Evolutionary conservation across 345 rosid genomes (phyloP).

Genomic region (Gossypium rotundifolium): DNA sequence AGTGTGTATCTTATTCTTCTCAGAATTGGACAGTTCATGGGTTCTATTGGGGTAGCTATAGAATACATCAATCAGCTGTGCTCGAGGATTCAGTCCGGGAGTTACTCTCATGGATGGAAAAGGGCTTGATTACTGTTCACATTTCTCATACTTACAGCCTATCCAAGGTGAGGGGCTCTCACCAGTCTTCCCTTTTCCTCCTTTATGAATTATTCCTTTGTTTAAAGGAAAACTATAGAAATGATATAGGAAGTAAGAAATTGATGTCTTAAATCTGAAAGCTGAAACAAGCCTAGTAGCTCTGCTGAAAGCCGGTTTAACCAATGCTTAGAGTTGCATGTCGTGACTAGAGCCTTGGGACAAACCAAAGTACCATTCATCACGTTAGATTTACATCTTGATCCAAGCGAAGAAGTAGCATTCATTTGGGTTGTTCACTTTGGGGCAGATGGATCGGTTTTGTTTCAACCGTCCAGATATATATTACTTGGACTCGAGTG

Average conservation of each 20-base stretch:
- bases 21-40: conserved; percentile 98
- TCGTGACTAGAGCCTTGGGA: background rate
- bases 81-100: conserved; percentile 67
- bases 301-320: too few species aligned
- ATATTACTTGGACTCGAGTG: too few species aligned
- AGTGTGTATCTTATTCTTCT: conserved; percentile 1
- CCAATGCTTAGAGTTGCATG: background rate
- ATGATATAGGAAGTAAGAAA: too few species aligned
- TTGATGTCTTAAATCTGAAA: background rate
- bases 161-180: conserved; percentile 48
- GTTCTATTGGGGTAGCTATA: conserved; percentile 87
- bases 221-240: background rate
- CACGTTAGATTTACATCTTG: background rate
- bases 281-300: background rate
- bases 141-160: conserved; percentile 61
- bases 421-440: background rate
- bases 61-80: conserved; percentile 46
- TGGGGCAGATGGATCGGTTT: background rate
- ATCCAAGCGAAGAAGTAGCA: background rate
- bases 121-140: conserved; percentile 56
- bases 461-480: background rate
- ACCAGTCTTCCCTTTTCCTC: background rate
- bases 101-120: conserved; percentile 69
- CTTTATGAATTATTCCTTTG: background rate
- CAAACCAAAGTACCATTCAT: background rate